phyloP scores from a whole-genome alignment of 495 filamentous ascomycete species.

The Arthonia radiata region DNA sequence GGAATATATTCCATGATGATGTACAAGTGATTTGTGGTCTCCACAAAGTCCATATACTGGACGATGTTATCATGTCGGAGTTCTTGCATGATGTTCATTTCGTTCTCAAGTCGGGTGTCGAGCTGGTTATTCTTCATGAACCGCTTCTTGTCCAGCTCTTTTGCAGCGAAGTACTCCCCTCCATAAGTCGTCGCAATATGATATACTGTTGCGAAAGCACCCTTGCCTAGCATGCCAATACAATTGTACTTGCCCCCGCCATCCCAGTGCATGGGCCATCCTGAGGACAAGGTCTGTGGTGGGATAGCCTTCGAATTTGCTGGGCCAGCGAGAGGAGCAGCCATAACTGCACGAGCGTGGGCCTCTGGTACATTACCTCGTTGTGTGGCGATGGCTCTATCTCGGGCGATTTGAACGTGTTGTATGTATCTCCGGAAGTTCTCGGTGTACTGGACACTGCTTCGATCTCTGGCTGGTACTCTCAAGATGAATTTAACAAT shows the following conservation, averaged over 20 bases:
- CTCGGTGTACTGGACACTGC: conserved; percentile 28
- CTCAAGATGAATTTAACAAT: conserved; percentile 55
- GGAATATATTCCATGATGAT: conserved; percentile 94
- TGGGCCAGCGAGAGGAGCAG: background rate
- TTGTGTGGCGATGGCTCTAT: conserved; percentile 9
- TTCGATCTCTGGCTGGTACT: conserved; percentile 45
- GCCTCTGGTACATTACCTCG: conserved; percentile 7
- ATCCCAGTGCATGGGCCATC: conserved; percentile 47
- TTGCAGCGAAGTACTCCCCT: conserved; percentile 62
- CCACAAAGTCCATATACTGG: conserved; percentile 62
- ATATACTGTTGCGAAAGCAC: conserved; percentile 82
- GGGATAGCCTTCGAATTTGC: conserved; percentile 6
- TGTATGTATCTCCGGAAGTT: conserved; percentile 30
- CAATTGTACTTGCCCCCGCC: conserved; percentile 67
- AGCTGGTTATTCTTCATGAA: conserved; percentile 73
- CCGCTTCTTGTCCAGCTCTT: conserved; percentile 68
- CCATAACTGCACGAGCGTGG: conserved; percentile 1
- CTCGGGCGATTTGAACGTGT: conserved; percentile 6
- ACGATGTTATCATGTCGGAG: conserved; percentile 86
- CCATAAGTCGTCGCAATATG: conserved; percentile 56
- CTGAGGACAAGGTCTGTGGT: conserved; percentile 12
- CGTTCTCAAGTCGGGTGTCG: conserved; percentile 72
- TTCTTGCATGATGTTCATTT: conserved; percentile 77
- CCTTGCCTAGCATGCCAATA: conserved; percentile 57
- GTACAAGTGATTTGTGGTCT: conserved; percentile 52